phyloP scores from a whole-genome alignment of 2,329 filamentous ascomycete genomes.

The Calonectria hawksworthii region DNA sequence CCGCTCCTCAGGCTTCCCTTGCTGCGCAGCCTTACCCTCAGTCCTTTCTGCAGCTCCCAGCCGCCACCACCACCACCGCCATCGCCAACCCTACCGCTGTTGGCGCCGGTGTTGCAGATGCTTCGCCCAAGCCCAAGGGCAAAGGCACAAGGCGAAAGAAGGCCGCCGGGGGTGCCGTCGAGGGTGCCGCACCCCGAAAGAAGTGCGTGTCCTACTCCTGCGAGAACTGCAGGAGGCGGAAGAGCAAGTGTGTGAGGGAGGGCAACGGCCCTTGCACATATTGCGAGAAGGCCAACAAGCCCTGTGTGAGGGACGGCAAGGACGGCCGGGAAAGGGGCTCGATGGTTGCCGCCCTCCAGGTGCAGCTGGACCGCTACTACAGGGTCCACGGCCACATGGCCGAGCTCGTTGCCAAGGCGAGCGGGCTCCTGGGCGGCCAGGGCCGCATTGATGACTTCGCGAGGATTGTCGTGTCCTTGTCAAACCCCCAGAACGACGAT shows the following conservation, averaged over 20 bases:
- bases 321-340: constrained; percentile 3
- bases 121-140: neutral
- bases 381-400: neutral
- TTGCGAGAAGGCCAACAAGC: neutral
- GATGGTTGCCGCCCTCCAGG: neutral
- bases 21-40: neutral
- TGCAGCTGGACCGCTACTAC: neutral
- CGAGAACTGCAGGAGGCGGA: neutral
- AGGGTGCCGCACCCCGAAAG: neutral
- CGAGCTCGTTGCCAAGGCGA: neutral
- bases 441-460: neutral
- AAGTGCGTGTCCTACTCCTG: neutral
- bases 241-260: constrained; percentile 1
- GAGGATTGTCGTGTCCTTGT: neutral
- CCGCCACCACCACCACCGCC: neutral
- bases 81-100: too few relatives aligned
- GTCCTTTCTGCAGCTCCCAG: neutral
- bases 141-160: neutral
- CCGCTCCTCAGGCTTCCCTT: neutral
- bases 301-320: neutral
- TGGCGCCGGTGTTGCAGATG: neutral
- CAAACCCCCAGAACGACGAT: neutral
- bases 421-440: neutral
- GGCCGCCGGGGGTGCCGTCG: neutral
- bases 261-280: neutral